Conservation (phyloP, 306 rosid species). For the Medicago arabica region DNA sequence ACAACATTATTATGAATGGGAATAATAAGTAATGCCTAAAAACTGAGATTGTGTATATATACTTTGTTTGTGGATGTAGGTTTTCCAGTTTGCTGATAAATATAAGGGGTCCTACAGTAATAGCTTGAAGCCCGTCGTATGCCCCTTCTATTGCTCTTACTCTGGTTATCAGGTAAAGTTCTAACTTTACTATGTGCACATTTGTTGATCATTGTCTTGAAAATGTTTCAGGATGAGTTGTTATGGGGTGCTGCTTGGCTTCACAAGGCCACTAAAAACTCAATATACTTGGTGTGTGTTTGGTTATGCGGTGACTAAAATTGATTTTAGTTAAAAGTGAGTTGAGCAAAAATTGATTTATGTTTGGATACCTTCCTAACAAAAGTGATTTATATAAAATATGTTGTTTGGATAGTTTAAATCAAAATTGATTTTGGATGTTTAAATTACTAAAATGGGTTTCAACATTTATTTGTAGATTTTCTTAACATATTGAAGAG, state of each 20-base stretch:
- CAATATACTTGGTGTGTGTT: constrained; percentile 68
- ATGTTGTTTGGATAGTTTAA: too few relatives aligned
- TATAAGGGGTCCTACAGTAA: constrained; percentile 83
- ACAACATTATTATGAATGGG: too few relatives aligned
- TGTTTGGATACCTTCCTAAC: too few relatives aligned
- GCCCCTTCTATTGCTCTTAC: too few relatives aligned
- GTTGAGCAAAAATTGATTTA: too few relatives aligned
- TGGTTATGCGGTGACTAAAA: too few relatives aligned
- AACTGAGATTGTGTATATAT: not conserved
- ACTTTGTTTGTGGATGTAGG: constrained; percentile 53
- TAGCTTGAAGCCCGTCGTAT: constrained; percentile 64
- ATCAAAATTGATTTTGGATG: too few relatives aligned
- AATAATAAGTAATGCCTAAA: not conserved
- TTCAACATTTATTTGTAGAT: too few relatives aligned
- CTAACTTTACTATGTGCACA: not conserved
- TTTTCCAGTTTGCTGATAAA: constrained; percentile 85
- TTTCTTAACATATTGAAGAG: too few relatives aligned
- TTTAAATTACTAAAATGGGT: too few relatives aligned
- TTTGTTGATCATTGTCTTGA: not conserved
- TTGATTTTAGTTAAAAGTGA: too few relatives aligned
- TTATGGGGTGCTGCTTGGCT: constrained; percentile 99
- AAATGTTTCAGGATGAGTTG: constrained; percentile 70
- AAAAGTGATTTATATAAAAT: too few relatives aligned
- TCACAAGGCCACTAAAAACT: constrained; percentile 87
- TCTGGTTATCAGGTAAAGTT: constrained; percentile 67